Evolutionary conservation across 1,284 basidiomycete genomes (phyloP), one percentile per base, ranked within the genome.

Genomic region (Cryptococcus sp.): DNA sequence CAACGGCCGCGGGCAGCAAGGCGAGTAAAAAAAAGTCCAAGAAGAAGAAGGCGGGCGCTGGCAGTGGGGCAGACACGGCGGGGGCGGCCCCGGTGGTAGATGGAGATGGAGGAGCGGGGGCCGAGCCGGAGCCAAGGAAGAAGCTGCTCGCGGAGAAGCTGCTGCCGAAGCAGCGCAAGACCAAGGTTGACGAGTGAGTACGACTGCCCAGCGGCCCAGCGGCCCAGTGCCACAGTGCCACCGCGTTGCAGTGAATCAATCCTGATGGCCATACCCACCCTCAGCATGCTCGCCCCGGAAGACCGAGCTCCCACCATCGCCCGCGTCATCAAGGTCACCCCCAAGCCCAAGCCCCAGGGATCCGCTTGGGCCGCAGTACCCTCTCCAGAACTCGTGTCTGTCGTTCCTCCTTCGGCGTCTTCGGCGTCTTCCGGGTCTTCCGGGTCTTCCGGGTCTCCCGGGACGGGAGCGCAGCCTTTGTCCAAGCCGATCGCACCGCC

Each of bases 181-280:
- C 72, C 20, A 71, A 67, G 44, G 74, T 75, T 8, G 74, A 76
- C 60, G 74, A 76, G 74, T 76, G 56, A 64, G 74, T 66, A 38
- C n/a, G n/a, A n/a, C n/a, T n/a, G n/a, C n/a, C n/a, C n/a, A n/a
- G n/a, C n/a, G n/a, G n/a, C n/a, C n/a, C n/a, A n/a, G n/a, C n/a
- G n/a, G n/a, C n/a, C n/a, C n/a, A n/a, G n/a, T n/a, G n/a, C n/a
- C n/a, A n/a, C n/a, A n/a, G n/a, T n/a, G n/a, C n/a, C n/a, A n/a
- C n/a, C n/a, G n/a, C n/a, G n/a, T n/a, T n/a, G n/a, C n/a, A n/a
- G n/a, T n/a, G n/a, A n/a, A n/a, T n/a, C n/a, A n/a, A n/a, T n/a
- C n/a, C n/a, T n/a, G n/a, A n/a, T n/a, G n/a, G n/a, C n/a, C n/a
- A n/a, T 13, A n/a, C 24, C n/a, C n/a, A 33, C 40, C 2, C 21